A percentile compares a stretch with the other conserved stretches of the same genome.
phyloP scores from a whole-genome alignment of 2,329 filamentous ascomycete species.

The Hymenoscyphus repandus region DNA sequence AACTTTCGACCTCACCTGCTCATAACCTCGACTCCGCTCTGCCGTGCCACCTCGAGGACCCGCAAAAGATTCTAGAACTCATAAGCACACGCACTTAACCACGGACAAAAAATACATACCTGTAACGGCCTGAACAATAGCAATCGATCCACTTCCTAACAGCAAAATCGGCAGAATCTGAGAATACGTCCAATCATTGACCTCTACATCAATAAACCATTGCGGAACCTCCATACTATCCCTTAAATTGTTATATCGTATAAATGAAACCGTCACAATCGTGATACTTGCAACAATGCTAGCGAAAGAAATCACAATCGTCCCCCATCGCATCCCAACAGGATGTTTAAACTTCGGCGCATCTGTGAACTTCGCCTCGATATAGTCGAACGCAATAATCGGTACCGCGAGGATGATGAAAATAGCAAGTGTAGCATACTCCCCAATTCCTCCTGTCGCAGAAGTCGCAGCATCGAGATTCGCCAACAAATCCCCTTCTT shows the following conservation, averaged over 20 bases:
- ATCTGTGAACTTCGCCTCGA: neutral
- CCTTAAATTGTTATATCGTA: neutral
- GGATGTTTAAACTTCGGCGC: neutral
- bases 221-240: neutral
- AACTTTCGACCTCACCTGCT: neutral
- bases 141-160: conserved; percentile 1
- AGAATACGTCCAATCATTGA: neutral
- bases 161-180: conserved; percentile 4
- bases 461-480: neutral
- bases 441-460: neutral
- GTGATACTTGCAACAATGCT: neutral
- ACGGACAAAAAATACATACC: no score
- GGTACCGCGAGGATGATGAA: conserved; percentile 1
- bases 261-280: neutral
- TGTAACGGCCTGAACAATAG: conserved; percentile 1
- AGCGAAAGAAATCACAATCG: neutral
- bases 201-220: neutral
- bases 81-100: neutral
- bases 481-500: neutral
- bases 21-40: neutral
- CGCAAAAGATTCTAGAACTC: neutral
- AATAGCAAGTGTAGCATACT: neutral
- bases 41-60: neutral
- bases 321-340: neutral
- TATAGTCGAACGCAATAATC: neutral